These are phyloP conservation scores for Sextonia rubra DNA, from an alignment of 164 flowering plant genomes.

Conservation along the genomic window DNA sequence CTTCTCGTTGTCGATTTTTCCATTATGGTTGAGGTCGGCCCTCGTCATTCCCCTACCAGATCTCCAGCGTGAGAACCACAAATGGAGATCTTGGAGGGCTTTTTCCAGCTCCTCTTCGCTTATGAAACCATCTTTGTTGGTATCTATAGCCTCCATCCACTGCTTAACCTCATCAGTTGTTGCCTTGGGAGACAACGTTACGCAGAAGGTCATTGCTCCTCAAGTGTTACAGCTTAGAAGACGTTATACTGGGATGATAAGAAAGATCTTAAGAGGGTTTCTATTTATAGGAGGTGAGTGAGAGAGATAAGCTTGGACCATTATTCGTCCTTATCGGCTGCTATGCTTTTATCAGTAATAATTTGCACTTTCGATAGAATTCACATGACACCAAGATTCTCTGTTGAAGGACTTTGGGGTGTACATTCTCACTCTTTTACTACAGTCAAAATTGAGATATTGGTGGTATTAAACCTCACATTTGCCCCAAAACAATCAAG, in stretches of 20 bases:
- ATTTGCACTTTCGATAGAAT: no score
- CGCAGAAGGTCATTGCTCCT: not conserved
- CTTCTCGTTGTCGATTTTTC: not conserved
- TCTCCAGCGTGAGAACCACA: not conserved
- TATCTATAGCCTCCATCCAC: not conserved
- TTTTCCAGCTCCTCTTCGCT: not conserved
- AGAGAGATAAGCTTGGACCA: no score
- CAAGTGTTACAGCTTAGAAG: not conserved
- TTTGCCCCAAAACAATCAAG: no score
- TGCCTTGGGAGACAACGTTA: no score
- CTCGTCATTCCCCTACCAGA: not conserved
- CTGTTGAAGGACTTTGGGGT: no score
- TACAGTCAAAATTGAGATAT: no score
- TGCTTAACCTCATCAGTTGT: not conserved
- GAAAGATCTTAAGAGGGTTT: not conserved
- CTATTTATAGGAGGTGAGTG: no score
- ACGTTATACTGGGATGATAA: not conserved
- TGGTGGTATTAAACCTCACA: no score
- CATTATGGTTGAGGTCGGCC: not conserved
- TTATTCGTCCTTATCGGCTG: no score
- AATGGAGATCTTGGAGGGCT: not conserved
- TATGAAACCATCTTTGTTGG: not conserved
- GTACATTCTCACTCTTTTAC: no score
- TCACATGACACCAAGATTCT: no score
- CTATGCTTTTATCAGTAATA: no score